Percentiles rank a stretch among this genome's conserved stretches.
These are phyloP conservation scores for Metschnikowia anglica DNA, from an alignment of 805 yeast genomes.

Conservation along the genomic window DNA sequence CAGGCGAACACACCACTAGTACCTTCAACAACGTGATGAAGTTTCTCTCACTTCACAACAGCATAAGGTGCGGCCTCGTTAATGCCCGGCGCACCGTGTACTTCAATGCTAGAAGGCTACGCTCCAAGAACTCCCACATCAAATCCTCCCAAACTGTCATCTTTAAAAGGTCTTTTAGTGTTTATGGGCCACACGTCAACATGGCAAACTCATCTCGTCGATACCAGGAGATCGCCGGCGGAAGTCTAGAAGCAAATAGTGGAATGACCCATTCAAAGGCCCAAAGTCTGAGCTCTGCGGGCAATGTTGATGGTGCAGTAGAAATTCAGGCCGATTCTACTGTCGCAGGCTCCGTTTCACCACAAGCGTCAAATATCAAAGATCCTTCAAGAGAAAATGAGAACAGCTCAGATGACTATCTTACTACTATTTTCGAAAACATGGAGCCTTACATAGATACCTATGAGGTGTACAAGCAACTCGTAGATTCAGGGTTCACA, in stretches of 20 bases:
- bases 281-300: too few species aligned
- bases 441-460: slow-evolving; percentile 48
- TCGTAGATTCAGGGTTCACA: slow-evolving; percentile 57
- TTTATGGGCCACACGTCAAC: slow-evolving; percentile 4
- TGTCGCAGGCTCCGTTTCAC: not conserved
- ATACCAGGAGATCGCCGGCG: not conserved
- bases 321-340: not conserved
- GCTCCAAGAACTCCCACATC: not conserved
- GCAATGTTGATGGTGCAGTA: not conserved
- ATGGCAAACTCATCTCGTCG: slow-evolving; percentile 3
- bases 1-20: not conserved
- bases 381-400: slow-evolving; percentile 5
- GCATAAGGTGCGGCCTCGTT: not conserved
- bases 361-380: not conserved
- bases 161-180: slow-evolving; percentile 3
- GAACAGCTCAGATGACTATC: slow-evolving; percentile 25
- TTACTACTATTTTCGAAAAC: slow-evolving; percentile 58
- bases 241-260: not conserved
- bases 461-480: slow-evolving; percentile 52
- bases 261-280: not conserved
- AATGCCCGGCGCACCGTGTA: not conserved
- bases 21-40: not conserved
- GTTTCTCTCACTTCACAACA: not conserved
- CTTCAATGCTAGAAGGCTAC: slow-evolving; percentile 2
- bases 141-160: not conserved